Base-by-base conservation (phyloP, 2,329 filamentous ascomycete genomes). In the Daldinia sp. region DNA sequence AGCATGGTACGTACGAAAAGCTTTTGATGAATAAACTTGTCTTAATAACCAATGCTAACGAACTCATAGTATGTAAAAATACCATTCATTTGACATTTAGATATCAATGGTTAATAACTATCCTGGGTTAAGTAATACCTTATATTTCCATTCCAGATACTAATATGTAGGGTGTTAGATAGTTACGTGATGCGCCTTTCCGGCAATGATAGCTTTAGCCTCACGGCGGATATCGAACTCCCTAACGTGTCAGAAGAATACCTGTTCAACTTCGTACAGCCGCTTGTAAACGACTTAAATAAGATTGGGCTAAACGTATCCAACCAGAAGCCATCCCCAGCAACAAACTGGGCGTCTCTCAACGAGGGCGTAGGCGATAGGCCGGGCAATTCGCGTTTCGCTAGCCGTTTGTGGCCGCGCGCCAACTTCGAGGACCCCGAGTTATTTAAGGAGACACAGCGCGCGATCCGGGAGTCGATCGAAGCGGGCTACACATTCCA, bases 401-500 rank as follows among this genome's bases (percentile, higher is more conserved):
- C 64, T 1, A 76, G 74, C 59, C 72, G 76, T 0, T 64, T 77
- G 8, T 70, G 77, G 34, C 76, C 76, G 13, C 70, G 69, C 0
- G 69, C 69, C 41, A 69, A 68, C 52, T 74, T 74, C 34, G 71
- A 70, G 11, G 64, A 71, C 58, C 56, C 63, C 19, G 21, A 49
- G 4, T 62, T 68, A 4, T 76, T 74, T 50, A 34, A 39, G 6
- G 57, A 58, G 32, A 74, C 66, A 60, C 76, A 71, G 64, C 56
- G 30, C 4, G 74, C 75, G 19, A 74, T 79, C 59, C 74, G 74
- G 17, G 64, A 73, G 30, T 73, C 77, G 1, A 67, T 80, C n/a
- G 76, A 80, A 58, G 73, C 72, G 3, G 77, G 77, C 11, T 75
- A 73, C 54, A 68, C 61, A 25, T 75, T 76, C 65, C 74, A 76